Base-by-base conservation (phyloP, 2,329 filamentous ascomycete genomes). In the Scedosporium minutisporum region DNA sequence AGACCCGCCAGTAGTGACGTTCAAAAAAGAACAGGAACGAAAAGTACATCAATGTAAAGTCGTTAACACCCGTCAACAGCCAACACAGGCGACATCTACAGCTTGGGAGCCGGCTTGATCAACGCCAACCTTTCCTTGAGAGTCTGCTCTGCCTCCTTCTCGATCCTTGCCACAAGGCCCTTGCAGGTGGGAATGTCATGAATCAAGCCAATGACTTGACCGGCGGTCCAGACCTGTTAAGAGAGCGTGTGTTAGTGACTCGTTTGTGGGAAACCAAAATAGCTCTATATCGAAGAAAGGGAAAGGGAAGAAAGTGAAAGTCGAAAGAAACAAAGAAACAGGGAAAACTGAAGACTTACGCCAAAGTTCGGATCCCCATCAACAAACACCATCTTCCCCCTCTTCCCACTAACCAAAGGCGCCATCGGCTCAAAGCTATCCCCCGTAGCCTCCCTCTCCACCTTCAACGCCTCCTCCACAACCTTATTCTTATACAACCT, bases 401-500 rank as follows among this genome's bases (percentile, higher is more conserved):
- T 82, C 83, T 96, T 90, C 4, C 95, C 95, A 72, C 90, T 96
- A 38, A 99, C 91, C 69, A 85, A 89, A 33, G 89, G 89, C 23
- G 90, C 91, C 48, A 99, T 85, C 76, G 97, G 92, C 65, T 88
- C 82, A 68, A 99, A 99, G 69, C 97, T 90, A 66, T 92, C 93
- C 3, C 87, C 90, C 65, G 80, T 83, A 76, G 90, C 95, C 77
- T 90, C 89, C 69, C 79, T 81, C 81, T 99, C 95, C 64, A 97
- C 82, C 80, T 90, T 88, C 67, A 91, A 80, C 1, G 92, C 92
- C 68, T 91, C 86, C 65, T 86, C 78, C 0, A 91, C 86, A 61
- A 97, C 90, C 78, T 95, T 93, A 77, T 99, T 99, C 74, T 86
- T 88, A 78, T 89, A 99, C 69, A 97, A 77, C 12, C 95, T 82